Base-by-base conservation (phyloP, 495 filamentous ascomycete species). In the Copromyces sp. region DNA sequence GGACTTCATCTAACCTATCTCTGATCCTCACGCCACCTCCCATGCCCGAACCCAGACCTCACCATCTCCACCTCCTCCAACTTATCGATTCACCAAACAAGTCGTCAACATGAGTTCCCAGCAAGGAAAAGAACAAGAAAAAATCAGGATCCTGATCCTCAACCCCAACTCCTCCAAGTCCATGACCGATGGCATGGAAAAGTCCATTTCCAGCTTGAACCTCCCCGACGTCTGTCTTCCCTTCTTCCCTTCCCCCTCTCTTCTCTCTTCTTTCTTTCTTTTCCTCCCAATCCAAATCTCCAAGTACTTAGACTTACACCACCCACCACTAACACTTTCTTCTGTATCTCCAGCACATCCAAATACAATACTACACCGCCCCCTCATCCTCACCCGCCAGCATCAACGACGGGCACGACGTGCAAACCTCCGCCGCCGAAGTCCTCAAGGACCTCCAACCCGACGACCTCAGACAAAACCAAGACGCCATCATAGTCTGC, bases 141-240 rank as follows among this genome's bases (percentile, higher is more conserved):
- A 70, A 61, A 76, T 74, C 73, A 83, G 80, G 61, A 92, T 97
- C 76, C 83, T 97, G 75, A 86, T 97, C 75, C 89, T 98, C 80
- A 98, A 98, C 77, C 95, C 95, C 40, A 98, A 98, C 82, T 95
- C 93, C 35, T 94, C 91, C 3, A 76, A 82, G 45, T 84, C 88
- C 68, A 98, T 98, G 94, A 98, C 94, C 0, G 85, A 89, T 11
- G 89, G 88, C 5, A 82, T 98, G 70, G 86, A 86, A 68, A 87
- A 89, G 0, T 85, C 94, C 3, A 82, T 95, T 72, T 80, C 86
- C 35, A 72, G 77, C n/a, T 79, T 90, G 68, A 78, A 83, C 9
- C 80, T 85, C 39, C 75, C 82, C 72, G 79, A 84, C 65, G 89
- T 90, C 70, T 74, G 72, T 68, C 1, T 3, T 17, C 39, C n/a